Evolutionary conservation across 345 rosid genomes (phyloP), one percentile per base, ranked within the genome.

Genomic region (Melastoma malabathricum): DNA sequence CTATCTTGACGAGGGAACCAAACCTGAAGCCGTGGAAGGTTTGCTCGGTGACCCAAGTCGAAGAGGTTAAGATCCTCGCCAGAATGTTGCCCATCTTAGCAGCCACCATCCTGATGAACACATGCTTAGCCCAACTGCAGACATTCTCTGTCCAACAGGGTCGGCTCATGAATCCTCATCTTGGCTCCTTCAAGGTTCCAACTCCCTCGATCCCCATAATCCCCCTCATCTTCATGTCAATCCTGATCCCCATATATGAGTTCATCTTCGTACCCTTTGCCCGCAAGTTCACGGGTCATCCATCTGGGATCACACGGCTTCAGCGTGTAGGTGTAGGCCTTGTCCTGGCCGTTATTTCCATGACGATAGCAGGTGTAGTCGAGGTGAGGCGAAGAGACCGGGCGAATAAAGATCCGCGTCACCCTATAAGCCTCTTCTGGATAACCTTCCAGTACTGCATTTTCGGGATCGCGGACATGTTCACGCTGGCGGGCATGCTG

Each of bases 121-220:
- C 84, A 44, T 69, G 80, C 48, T 54, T 83, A 55, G 86, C 92
- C 8, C 84, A 73, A 61, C 78, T 77, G 46, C 92, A 83, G 43
- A 80, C 92, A 16, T 83, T 83, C 64, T 80, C 86, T 45, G 75
- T 75, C 46, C 82, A 75, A 29, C 92, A 80, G 68, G 82, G 82
- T 31, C 59, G 56, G 49, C 45, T 69, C 51, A 83, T 77, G 87
- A 54, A 81, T 70, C 74, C 79, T 20, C 38, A 54, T 20, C 57
- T 72, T 62, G 51, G 56, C 14, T 39, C 58, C 0, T 66, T 77
- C 63, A 65, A 72, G 44, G 59, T 83, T 39, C 87, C 84, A 7
- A 66, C 82, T 1, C 75, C 92, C 5, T 75, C 92, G 5, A 73
- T 80, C 20, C 92, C 82, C 51, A 44, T 78, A 22, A 77, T 77